phyloP scores from a whole-genome alignment of 1,284 basidiomycete species.

The Ustilago sp. region DNA sequence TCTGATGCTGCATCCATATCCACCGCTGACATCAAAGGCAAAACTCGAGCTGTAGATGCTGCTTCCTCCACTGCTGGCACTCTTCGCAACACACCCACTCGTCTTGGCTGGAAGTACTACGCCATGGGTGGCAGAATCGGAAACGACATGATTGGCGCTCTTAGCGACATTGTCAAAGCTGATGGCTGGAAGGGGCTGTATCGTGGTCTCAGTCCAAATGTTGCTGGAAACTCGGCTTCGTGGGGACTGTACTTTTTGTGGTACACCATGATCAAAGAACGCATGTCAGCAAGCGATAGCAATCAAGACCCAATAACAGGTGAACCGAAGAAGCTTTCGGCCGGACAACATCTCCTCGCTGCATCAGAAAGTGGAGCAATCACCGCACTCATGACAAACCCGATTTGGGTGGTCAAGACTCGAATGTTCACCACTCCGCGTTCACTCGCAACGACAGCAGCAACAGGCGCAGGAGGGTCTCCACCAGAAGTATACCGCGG shows the following conservation, averaged over 20 bases:
- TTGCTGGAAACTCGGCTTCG: slow-evolving; percentile 94
- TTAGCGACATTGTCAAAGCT: slow-evolving; percentile 79
- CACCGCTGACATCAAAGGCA: slow-evolving; percentile 31
- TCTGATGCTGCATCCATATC: slow-evolving; percentile 1
- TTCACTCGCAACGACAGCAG: slow-evolving; percentile 57
- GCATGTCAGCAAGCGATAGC: slow-evolving; percentile 56
- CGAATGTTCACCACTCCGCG: slow-evolving; percentile 88
- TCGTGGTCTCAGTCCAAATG: slow-evolving; percentile 88
- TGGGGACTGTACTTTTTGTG: slow-evolving; percentile 99
- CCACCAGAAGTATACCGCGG: slow-evolving; percentile 55
- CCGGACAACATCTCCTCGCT: slow-evolving; percentile 85
- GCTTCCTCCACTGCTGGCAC: background rate
- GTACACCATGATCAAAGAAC: slow-evolving; percentile 93
- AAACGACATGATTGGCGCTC: slow-evolving; percentile 79
- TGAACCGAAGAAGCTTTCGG: slow-evolving; percentile 73
- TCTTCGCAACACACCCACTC: slow-evolving; percentile 7
- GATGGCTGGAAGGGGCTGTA: slow-evolving; percentile 90
- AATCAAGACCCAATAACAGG: slow-evolving; percentile 19
- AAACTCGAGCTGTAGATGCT: slow-evolving; percentile 20
- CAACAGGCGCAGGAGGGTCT: slow-evolving; percentile 3
- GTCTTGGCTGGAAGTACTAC: slow-evolving; percentile 49
- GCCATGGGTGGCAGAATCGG: slow-evolving; percentile 69
- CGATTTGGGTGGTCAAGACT: slow-evolving; percentile 98
- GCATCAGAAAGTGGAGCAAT: slow-evolving; percentile 92
- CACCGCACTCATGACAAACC: slow-evolving; percentile 95